These are phyloP conservation scores for Puccinia sorghi DNA, from an alignment of 1,284 basidiomycete genomes.

Conservation along the genomic window DNA sequence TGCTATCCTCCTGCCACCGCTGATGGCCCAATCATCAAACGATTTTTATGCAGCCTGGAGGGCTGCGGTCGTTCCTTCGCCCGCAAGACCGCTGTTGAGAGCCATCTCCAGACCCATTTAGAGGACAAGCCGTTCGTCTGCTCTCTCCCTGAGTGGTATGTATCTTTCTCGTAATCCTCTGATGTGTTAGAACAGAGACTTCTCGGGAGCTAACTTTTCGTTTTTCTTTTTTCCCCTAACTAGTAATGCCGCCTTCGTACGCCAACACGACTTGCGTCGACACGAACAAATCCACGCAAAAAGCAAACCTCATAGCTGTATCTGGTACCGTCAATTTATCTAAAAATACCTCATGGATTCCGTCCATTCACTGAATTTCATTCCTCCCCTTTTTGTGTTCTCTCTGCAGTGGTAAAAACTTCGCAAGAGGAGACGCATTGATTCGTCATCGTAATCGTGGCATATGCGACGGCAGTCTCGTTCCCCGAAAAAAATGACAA, in stretches of 20 bases:
- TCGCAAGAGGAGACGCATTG: constrained; percentile 61
- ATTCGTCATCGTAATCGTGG: constrained; percentile 61
- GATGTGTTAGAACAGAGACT: not conserved
- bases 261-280: constrained; percentile 61
- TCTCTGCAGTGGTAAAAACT: constrained; percentile 60
- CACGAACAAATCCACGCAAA: constrained; percentile 61
- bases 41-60: constrained; percentile 60
- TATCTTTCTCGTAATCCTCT: constrained; percentile 9
- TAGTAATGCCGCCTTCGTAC: constrained; percentile 60
- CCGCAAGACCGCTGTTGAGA: constrained; percentile 61
- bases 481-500: constrained; percentile 51
- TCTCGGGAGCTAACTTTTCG: not conserved
- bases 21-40: not conserved
- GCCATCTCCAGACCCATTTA: constrained; percentile 62
- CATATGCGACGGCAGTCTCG: constrained; percentile 59
- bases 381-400: not conserved
- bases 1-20: not conserved
- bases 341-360: not conserved
- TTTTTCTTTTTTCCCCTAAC: constrained; percentile 12
- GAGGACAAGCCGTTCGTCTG: constrained; percentile 62
- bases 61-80: constrained; percentile 61
- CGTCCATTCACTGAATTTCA: not conserved
- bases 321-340: too few species aligned
- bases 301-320: constrained; percentile 60
- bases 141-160: constrained; percentile 59